phyloP scores from a whole-genome alignment of 2,329 filamentous ascomycete species.

The Botryotinia globosa region DNA sequence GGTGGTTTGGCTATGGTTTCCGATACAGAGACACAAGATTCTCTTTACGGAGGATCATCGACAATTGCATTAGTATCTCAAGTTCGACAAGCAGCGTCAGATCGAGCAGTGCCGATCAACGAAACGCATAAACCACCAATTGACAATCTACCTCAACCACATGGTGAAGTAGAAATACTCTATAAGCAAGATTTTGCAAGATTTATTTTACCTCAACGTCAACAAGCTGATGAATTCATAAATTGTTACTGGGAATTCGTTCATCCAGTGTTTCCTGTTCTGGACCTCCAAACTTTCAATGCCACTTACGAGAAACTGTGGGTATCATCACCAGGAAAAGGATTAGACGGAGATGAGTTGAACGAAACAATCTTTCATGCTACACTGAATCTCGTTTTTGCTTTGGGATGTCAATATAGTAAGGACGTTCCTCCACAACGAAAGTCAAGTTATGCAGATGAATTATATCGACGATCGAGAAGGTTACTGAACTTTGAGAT shows the following conservation, averaged over 20 bases:
- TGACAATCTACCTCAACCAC: not conserved
- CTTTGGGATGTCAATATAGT: slow-evolving; percentile 35
- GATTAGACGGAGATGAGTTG: slow-evolving; percentile 6
- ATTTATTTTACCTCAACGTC: slow-evolving; percentile 26
- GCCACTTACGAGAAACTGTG: slow-evolving; percentile 25
- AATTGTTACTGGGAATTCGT: slow-evolving; percentile 28
- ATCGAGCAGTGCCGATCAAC: slow-evolving; percentile 1
- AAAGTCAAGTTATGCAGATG: slow-evolving; percentile 25
- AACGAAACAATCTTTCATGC: slow-evolving; percentile 27
- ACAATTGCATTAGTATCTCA: slow-evolving; percentile 15
- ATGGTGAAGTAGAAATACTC: slow-evolving; percentile 10
- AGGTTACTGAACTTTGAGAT: slow-evolving; percentile 34
- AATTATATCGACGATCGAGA: slow-evolving; percentile 36
- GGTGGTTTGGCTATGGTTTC: slow-evolving; percentile 17
- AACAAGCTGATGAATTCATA: slow-evolving; percentile 28
- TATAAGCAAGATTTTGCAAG: slow-evolving; percentile 18
- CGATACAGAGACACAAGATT: slow-evolving; percentile 2
- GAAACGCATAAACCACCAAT: not conserved
- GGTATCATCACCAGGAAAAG: slow-evolving; percentile 14
- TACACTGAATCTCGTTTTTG: slow-evolving; percentile 38
- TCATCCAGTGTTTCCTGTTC: slow-evolving; percentile 30
- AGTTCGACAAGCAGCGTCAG: slow-evolving; percentile 15
- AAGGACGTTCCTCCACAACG: slow-evolving; percentile 19
- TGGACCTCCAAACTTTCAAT: slow-evolving; percentile 25
- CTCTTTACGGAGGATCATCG: slow-evolving; percentile 14